Evolutionary conservation across 768 basidiomycete genomes (phyloP), one percentile per base, ranked within the genome.

Genomic region (Dentipellis fragilis): DNA sequence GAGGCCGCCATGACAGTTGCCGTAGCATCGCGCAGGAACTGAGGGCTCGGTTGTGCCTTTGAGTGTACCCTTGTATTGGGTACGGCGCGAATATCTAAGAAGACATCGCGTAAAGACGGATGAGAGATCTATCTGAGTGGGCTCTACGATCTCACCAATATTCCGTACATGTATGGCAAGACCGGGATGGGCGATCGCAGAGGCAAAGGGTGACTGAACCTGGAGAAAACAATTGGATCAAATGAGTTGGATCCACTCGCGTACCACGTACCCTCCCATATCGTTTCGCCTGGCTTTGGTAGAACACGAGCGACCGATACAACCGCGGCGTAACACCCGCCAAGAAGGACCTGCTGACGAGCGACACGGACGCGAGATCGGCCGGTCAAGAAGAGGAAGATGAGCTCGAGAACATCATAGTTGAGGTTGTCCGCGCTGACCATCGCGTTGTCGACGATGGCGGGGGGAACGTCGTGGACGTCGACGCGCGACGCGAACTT

Each of bases 341-440:
- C 22, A 83, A 71, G 58, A 89, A 89, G 0, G 84, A 79, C 45
- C 73, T 75, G 63, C 79, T 84, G 63, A 87, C 86, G 42, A 81
- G 79, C 0, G 83, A 78, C 17, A 81, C 72, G 3, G 80, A 75
- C 14, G 80, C 73, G 35, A 89, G 75, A 61, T 87, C 84, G 0
- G 68, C 74, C 72, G 42, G 73, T 65, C 4, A 89, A 70, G 60
- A 76, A 71, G 0, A 70, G 67, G 59, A 84, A 84, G 16, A 89
- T 79, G n/a, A 81, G 71, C 63, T 85, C 83, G 42, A 88, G 75
- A 38, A 89, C 83, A 68, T 90, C 87, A 17, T 81, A 74, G 58
- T 88, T 82, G 49, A 87, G 72, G 61, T 79, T 85, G 60, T 85
- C 80, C 10, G 80, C 81, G 34, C 80, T 75, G 48, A 83, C 79